A percentile compares a stretch with the other conserved stretches of the same genome.
These are phyloP conservation scores for Yarrowia keelungensis DNA, from an alignment of 805 yeast genomes.

Conservation along the genomic window DNA sequence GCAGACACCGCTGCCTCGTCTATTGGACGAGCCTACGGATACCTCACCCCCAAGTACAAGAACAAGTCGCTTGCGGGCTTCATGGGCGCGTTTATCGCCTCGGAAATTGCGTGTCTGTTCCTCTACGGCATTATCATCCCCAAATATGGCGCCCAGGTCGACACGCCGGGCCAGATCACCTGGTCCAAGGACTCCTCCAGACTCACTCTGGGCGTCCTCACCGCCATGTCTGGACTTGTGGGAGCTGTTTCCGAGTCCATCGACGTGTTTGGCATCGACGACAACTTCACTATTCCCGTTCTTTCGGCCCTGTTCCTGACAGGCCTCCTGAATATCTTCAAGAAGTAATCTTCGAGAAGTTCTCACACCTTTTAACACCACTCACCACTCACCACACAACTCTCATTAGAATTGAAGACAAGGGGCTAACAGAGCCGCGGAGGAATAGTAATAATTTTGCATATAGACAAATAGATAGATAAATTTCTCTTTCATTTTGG, in stretches of 20 bases:
- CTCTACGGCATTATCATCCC: conserved; percentile 81
- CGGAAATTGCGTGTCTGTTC: conserved; percentile 67
- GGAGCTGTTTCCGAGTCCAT: conserved; percentile 90
- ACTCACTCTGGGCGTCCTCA: conserved; percentile 60
- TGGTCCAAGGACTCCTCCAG: conserved; percentile 71
- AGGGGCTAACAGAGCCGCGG: background rate
- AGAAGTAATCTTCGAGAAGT: background rate
- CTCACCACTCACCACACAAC: background rate
- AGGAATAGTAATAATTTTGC: conserved; percentile 16
- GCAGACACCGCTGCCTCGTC: conserved; percentile 98
- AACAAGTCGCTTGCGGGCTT: conserved; percentile 91
- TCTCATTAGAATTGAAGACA: background rate
- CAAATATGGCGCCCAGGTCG: conserved; percentile 56
- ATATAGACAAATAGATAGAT: conserved; percentile 35
- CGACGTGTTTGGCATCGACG: conserved; percentile 79
- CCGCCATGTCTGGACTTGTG: conserved; percentile 73
- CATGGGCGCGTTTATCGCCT: conserved; percentile 79
- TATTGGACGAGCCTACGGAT: conserved; percentile 84
- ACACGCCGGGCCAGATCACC: conserved; percentile 62
- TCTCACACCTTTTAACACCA: background rate
- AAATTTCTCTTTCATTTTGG: background rate
- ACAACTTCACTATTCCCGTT: conserved; percentile 93
- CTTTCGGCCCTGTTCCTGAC: conserved; percentile 71
- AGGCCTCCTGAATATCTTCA: conserved; percentile 16
- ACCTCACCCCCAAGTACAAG: conserved; percentile 76